Evolutionary conservation across 192 early-diverging fungal genomes (phyloP).

Genomic region (Anaeromyces robustus): DNA sequence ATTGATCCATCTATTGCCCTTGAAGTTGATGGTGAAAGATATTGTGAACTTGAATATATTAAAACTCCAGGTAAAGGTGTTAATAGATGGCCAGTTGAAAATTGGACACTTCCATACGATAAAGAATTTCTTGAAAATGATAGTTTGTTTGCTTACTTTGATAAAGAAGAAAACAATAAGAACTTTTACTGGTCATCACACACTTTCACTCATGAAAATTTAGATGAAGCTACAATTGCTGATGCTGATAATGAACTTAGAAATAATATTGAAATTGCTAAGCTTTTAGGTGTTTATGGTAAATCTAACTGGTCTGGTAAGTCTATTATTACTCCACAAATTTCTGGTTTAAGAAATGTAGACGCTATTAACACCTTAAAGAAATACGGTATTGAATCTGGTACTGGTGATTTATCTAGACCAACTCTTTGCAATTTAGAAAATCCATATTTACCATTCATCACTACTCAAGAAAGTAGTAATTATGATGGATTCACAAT

Average conservation of each 20-base stretch:
- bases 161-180: not conserved
- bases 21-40: not conserved
- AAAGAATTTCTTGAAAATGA: not conserved
- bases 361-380: not conserved
- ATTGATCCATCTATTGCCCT: not conserved
- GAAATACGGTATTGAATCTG: conserved; percentile 1
- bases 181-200: not conserved
- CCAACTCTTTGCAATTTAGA: not conserved
- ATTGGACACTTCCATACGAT: not conserved
- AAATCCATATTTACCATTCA: not conserved
- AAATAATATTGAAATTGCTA: not conserved
- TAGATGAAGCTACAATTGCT: not conserved
- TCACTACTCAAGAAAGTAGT: not conserved
- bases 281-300: not conserved
- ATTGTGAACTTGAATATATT: not conserved
- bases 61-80: not conserved
- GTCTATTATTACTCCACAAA: conserved; percentile 3
- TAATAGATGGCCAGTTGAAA: not conserved
- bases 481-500: not conserved
- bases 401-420: conserved; percentile 1
- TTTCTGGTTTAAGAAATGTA: conserved; percentile 1
- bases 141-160: not conserved
- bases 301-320: not conserved
- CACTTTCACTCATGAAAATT: not conserved
- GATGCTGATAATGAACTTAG: not conserved